Evolutionary conservation across 208 protist genomes (phyloP).

Genomic region (Porcisia hertigi): DNA sequence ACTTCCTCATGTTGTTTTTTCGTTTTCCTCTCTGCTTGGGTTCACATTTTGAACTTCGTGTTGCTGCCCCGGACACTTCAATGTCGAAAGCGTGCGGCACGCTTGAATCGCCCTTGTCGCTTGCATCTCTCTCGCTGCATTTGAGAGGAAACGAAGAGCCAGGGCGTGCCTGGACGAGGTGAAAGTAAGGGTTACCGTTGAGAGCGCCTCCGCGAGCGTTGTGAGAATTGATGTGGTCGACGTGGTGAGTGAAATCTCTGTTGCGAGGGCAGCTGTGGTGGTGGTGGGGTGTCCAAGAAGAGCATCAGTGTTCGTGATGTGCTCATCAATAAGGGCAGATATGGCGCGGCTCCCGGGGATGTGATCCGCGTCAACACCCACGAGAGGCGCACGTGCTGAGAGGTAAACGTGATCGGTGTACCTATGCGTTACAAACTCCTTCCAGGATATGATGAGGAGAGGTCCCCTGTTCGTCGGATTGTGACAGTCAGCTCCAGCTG

Average conservation of each 20-base stretch:
- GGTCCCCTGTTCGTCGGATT: constrained; percentile 60
- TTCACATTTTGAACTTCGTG: background rate
- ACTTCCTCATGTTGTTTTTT: background rate
- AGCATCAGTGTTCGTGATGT: constrained; percentile 48
- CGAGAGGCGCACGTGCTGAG: constrained; percentile 38
- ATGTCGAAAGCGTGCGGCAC: background rate
- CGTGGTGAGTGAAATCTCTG: constrained; percentile 45
- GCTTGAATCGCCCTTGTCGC: background rate
- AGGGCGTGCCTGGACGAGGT: constrained; percentile 27
- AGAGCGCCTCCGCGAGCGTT: constrained; percentile 33
- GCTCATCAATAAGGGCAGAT: constrained; percentile 80
- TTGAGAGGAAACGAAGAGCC: background rate
- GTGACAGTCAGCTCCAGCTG: constrained; percentile 64
- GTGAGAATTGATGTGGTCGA: constrained; percentile 41
- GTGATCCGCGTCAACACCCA: constrained; percentile 39
- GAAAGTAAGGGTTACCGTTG: constrained; percentile 45
- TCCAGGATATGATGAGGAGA: constrained; percentile 39
- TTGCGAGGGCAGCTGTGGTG: constrained; percentile 41
- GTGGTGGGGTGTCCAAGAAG: constrained; percentile 30
- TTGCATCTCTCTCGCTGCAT: background rate
- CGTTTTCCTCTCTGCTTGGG: background rate
- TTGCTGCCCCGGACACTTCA: background rate
- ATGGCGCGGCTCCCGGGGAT: background rate
- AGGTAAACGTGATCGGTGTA: constrained; percentile 66
- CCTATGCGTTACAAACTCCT: constrained; percentile 66